Evolutionary conservation across 345 rosid genomes (phyloP), one percentile per base, ranked within the genome.

Genomic region (Cardamine resedifolia): DNA sequence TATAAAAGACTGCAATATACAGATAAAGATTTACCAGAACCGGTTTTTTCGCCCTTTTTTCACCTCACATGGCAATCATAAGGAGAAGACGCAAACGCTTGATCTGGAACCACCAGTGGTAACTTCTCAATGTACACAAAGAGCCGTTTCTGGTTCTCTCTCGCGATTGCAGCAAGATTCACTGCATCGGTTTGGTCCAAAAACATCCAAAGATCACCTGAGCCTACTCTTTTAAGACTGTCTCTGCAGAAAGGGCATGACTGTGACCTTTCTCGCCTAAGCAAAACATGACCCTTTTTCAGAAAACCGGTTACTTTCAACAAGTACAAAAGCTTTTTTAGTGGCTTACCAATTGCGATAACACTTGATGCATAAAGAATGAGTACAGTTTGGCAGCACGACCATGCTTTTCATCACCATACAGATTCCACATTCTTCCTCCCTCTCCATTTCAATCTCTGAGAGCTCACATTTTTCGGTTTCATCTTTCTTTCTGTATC

Each of bases 161-260:
- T 81, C 23, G 62, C 23, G 30, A 88, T 82, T 10, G 65, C 58
- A 11, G 80, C 76, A 55, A 81, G 70, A 48, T 84, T 92, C 33
- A 60, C 33, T 7, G 82, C 51, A 23, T 90, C 95, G 2, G 27
- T 63, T 67, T 77, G 74, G 18, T 83, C 89, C 9, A 81, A 72
- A 74, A 73, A 85, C 38, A 90, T 75, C 97, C 97, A 90, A 3
- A 90, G 87, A 56, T 90, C 97, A 0, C 86, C 68, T 0, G 95
- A 79, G 20, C 84, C 68, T 8, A 85, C 86, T 82, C 84, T 80
- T 75, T 75, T 82, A 27, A 90, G 85, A 47, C 81, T 77, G 66
- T 88, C 89, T 78, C 95, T 74, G 50, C 97, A 90, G 70, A 90
- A 88, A 14, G 97, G 97, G 51, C 95, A 90, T 20, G 97, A 87